These are phyloP conservation scores for Chaetomium sp. DNA, from an alignment of 2,329 filamentous ascomycete genomes.

Conservation along the genomic window DNA sequence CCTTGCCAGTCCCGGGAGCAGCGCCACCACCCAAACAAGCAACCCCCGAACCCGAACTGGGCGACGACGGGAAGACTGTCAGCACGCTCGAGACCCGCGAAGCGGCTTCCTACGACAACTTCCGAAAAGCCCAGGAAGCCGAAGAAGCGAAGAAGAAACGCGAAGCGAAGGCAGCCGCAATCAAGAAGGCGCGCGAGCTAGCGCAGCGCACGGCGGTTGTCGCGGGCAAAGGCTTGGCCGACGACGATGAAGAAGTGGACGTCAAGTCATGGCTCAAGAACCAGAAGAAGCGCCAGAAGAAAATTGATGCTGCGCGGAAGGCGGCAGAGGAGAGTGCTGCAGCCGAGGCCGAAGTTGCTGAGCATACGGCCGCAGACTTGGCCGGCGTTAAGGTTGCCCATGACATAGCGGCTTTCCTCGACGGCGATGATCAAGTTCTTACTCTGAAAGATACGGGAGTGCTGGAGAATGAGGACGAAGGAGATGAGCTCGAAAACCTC, in stretches of 20 bases:
- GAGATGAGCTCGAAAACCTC: conserved; percentile 84
- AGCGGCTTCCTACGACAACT: conserved; percentile 74
- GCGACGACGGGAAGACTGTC: conserved; percentile 63
- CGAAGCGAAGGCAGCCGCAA: conserved; percentile 76
- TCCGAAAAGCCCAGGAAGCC: conserved; percentile 63
- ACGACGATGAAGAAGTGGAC: conserved; percentile 68
- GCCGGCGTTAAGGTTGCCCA: conserved; percentile 92
- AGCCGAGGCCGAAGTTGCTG: conserved; percentile 64
- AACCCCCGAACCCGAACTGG: conserved; percentile 51
- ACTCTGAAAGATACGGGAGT: conserved; percentile 94
- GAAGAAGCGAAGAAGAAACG: conserved; percentile 77
- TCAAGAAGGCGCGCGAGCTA: conserved; percentile 84
- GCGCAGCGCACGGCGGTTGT: conserved; percentile 75
- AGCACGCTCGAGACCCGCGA: conserved; percentile 84
- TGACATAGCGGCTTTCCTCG: conserved; percentile 77
- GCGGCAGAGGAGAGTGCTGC: conserved; percentile 76
- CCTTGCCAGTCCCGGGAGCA: conserved; percentile 78
- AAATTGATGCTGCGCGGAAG: conserved; percentile 76
- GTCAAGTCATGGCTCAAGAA: conserved; percentile 84
- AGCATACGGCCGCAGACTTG: conserved; percentile 84
- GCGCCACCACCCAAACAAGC: conserved; percentile 44
- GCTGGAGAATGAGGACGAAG: conserved; percentile 79
- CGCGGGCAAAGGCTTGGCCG: conserved; percentile 82
- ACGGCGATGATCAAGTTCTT: conserved; percentile 82
- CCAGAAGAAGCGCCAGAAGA: conserved; percentile 92